Percentiles rank a stretch among this genome's conserved stretches.
phyloP scores from a whole-genome alignment of 371 early-diverging fungal genomes.

The Zancudomyces culisetae region DNA sequence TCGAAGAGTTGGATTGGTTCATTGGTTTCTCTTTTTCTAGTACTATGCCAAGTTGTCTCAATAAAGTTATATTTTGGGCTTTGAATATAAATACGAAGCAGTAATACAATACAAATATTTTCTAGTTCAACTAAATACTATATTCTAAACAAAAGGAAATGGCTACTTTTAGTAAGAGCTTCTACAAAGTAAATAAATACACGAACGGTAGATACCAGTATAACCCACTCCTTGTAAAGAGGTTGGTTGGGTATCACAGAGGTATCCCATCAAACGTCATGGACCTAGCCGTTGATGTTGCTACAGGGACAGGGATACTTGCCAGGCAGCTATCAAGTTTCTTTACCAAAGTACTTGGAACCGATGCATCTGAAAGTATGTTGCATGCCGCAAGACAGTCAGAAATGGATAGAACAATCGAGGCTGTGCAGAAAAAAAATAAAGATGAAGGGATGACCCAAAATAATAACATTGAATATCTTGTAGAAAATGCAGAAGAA shows the following conservation, averaged over 20 bases:
- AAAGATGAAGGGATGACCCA: too few relatives aligned
- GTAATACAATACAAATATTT: too few relatives aligned
- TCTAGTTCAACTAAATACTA: too few relatives aligned
- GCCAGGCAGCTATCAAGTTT: constrained; percentile 12
- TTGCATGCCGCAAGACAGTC: constrained; percentile 8
- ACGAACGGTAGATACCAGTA: background rate
- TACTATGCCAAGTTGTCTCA: too few relatives aligned
- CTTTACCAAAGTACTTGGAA: constrained; percentile 13
- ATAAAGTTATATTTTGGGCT: too few relatives aligned
- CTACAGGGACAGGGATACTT: constrained; percentile 22
- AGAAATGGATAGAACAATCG: too few relatives aligned
- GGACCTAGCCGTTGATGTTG: constrained; percentile 18
- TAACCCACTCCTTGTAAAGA: constrained; percentile 3
- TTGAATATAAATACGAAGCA: too few relatives aligned
- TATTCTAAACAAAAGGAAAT: too few relatives aligned
- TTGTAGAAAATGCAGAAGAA: constrained; percentile 27
- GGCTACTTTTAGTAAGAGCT: background rate
- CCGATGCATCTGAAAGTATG: constrained; percentile 14
- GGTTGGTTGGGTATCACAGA: constrained; percentile 11
- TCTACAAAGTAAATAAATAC: background rate
- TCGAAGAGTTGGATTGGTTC: too few relatives aligned
- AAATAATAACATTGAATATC: constrained; percentile 18
- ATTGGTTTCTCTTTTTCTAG: too few relatives aligned
- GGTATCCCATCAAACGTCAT: constrained; percentile 7
- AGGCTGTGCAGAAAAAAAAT: constrained; percentile 10